Conservation (phyloP, 768 basidiomycete genomes). For the Tulasnella sp. region DNA sequence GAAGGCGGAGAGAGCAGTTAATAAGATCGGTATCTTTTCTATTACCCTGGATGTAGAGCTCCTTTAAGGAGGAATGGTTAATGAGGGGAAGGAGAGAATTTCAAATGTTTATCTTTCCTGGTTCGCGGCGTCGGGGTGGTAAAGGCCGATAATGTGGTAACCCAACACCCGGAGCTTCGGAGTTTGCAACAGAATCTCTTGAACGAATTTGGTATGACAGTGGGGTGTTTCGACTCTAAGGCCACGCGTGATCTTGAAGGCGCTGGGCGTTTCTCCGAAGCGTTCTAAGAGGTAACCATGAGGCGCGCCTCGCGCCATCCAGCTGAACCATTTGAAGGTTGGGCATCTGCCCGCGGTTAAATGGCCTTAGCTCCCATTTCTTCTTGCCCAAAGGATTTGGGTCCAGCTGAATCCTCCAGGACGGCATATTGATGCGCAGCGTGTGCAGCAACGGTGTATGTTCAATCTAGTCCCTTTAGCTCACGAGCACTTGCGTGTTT, state of each 20-base stretch:
- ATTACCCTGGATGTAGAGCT: neutral
- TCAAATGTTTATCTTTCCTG: neutral
- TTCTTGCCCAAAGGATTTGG: neutral
- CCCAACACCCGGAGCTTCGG: neutral
- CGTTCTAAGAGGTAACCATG: neutral
- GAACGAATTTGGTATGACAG: neutral
- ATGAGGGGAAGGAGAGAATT: neutral
- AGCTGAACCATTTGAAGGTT: neutral
- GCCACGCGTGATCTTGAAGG: neutral
- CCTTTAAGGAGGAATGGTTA: neutral
- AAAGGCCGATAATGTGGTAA: no score
- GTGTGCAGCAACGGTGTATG: neutral
- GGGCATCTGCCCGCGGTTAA: neutral
- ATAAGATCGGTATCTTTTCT: neutral
- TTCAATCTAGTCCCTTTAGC: no score
- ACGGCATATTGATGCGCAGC: neutral
- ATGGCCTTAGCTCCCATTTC: neutral
- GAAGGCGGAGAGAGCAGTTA: neutral
- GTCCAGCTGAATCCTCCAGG: neutral
- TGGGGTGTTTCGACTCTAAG: no score
- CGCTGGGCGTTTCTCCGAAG: neutral
- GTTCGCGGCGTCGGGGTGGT: neutral
- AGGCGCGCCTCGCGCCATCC: neutral
- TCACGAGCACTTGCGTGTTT: no score
- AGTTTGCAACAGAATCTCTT: neutral